Base-by-base conservation (phyloP, 2,329 filamentous ascomycete genomes). In the Cordyceps cicadae region DNA sequence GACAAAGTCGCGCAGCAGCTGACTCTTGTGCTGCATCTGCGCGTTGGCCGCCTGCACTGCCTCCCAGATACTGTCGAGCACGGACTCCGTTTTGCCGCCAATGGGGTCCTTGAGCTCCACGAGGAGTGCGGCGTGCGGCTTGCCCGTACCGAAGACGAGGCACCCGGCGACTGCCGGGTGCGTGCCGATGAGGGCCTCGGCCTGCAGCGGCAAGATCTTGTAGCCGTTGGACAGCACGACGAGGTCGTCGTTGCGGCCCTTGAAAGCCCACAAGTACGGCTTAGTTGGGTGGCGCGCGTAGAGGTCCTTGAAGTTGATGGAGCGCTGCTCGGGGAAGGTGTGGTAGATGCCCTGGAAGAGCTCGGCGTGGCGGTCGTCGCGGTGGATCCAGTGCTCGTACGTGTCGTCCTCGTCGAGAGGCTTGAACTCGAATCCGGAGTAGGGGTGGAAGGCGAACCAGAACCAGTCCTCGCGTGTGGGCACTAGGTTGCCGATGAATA, bases 51-150 rank as follows among this genome's bases (percentile, higher is more conserved):
- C 64, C 56, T 80, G 70, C 0, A 82, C 71, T 0, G 65, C 67
- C 0, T 71, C 68, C 79, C 78, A 81, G 5, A 82, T 72, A 48
- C 70, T 70, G 6, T 80, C 73, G 3, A 81, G 62, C 2, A 76
- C 62, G 7, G 65, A 64, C 0, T 70, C 63, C 2, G 50, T 64
- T 12, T 64, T 68, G 5, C 21, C 29, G 0, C 19, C 29, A 0
- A 60, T 53, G 3, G 63, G 64, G 19, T 67, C 68, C 48, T 68
- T 70, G 12, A 68, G 24, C 60, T 71, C 69, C 14, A 70, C 65
- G 3, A 71, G 66, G 2, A 71, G 60, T 4, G 65, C 69, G 0
- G 70, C 68, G 43, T 70, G 65, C 1, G 66, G 64, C 48, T 66
- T 66, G n/a, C 69, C 69, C 0, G 67, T 64, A 21, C 69, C 68